These are phyloP conservation scores for Rubia peregrina DNA, from an alignment of 305 asterid species.

Conservation along the genomic window DNA sequence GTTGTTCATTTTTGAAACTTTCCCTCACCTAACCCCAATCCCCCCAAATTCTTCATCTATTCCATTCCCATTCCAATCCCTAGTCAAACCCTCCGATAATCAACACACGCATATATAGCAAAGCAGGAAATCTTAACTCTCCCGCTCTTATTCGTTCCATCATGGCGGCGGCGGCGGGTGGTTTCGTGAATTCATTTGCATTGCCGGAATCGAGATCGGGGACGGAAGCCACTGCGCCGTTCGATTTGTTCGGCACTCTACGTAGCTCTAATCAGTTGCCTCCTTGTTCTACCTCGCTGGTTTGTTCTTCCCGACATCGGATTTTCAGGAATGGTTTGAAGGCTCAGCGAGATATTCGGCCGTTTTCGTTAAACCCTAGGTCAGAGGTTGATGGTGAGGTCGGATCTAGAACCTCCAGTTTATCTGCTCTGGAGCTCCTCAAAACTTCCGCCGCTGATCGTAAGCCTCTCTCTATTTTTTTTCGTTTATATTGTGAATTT, in stretches of 20 bases:
- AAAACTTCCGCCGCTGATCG: slow-evolving; percentile 73
- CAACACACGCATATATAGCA: neutral
- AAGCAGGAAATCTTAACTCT: neutral
- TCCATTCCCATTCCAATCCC: slow-evolving; percentile 2
- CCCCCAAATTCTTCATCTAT: neutral
- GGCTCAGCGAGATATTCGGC: slow-evolving; percentile 23
- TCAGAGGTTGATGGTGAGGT: slow-evolving; percentile 31
- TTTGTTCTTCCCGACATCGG: slow-evolving; percentile 24
- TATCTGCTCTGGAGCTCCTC: slow-evolving; percentile 69
- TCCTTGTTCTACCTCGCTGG: slow-evolving; percentile 21
- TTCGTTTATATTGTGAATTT: neutral
- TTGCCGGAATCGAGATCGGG: slow-evolving; percentile 19
- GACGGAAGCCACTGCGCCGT: slow-evolving; percentile 12
- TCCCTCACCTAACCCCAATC: neutral
- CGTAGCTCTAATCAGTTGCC: slow-evolving; percentile 19
- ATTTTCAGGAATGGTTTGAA: slow-evolving; percentile 21
- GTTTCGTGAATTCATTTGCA: slow-evolving; percentile 32
- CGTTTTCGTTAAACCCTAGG: slow-evolving; percentile 35
- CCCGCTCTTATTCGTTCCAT: slow-evolving; percentile 5
- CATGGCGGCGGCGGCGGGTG: slow-evolving; percentile 39
- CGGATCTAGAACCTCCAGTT: slow-evolving; percentile 44
- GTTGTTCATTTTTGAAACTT: slow-evolving; percentile 3
- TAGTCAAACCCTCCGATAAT: neutral
- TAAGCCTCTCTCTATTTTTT: slow-evolving; percentile 24
- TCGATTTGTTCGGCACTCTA: slow-evolving; percentile 11